Conservation (phyloP, 164 flowering plant genomes). For the Stephania yunnanensis region DNA sequence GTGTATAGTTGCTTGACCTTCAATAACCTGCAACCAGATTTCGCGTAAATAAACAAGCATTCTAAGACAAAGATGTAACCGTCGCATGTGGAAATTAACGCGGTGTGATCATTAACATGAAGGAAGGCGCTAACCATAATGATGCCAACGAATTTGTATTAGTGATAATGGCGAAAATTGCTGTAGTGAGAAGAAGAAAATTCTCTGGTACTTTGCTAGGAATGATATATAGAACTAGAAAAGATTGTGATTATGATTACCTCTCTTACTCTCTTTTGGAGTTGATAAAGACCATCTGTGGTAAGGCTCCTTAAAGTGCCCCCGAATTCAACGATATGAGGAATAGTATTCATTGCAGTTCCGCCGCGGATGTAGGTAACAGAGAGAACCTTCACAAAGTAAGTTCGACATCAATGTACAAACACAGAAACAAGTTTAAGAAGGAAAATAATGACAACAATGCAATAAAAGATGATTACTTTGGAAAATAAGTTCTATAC, state of each 20-base stretch:
- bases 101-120: no score
- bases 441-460: background rate
- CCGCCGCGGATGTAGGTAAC: constrained; percentile 69
- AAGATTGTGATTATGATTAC: constrained; percentile 21
- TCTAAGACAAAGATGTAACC: no score
- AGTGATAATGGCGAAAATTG: no score
- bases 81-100: no score
- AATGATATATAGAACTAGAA: background rate
- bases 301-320: constrained; percentile 86
- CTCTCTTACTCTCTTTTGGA: constrained; percentile 63
- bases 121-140: no score
- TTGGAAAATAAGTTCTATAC: background rate
- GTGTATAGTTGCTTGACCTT: constrained; percentile 60
- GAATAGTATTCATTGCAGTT: constrained; percentile 44
- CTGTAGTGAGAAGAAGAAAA: no score
- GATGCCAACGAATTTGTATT: no score
- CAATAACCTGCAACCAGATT: constrained; percentile 48
- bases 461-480: background rate
- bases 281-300: constrained; percentile 56
- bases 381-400: constrained; percentile 58
- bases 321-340: constrained; percentile 56
- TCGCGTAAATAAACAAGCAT: background rate
- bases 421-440: background rate
- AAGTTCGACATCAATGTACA: background rate
- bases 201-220: background rate